Percentiles rank a stretch among this genome's conserved stretches.
phyloP scores from a whole-genome alignment of 202 grass and related monocot genomes.

The Panicum hallii region DNA sequence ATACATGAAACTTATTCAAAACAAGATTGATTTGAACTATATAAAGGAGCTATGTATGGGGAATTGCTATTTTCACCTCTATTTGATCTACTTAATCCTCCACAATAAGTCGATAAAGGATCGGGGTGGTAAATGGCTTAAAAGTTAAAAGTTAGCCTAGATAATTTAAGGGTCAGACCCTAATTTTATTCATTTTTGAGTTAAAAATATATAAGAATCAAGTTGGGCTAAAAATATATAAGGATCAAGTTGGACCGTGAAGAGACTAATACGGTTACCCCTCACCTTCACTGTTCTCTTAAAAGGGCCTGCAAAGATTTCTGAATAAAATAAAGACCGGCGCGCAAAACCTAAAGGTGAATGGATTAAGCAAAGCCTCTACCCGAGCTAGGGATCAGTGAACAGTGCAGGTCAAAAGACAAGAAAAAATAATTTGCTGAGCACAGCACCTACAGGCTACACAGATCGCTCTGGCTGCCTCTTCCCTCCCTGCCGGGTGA shows the following conservation, averaged over 20 bases:
- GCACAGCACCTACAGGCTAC: not conserved
- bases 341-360: not conserved
- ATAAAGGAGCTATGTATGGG: not conserved
- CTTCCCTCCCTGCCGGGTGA: not conserved
- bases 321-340: not conserved
- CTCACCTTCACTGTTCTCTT: not conserved
- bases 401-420: conserved; percentile 15
- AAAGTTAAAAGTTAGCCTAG: too few species aligned
- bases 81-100: too few species aligned
- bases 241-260: too few species aligned
- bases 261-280: too few species aligned
- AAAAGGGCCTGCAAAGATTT: not conserved
- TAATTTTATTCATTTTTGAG: too few species aligned
- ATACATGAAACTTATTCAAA: not conserved
- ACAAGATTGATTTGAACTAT: not conserved
- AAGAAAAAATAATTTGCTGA: too few species aligned
- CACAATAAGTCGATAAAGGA: too few species aligned
- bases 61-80: not conserved
- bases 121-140: too few species aligned
- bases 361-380: not conserved
- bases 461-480: not conserved
- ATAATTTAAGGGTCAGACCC: too few species aligned
- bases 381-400: conserved; percentile 17
- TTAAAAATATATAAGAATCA: too few species aligned
- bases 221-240: too few species aligned